A percentile compares a stretch with the other conserved stretches of the same genome.
phyloP scores from a whole-genome alignment of 805 yeast genomes.

The Hanseniaspora nectarophila region DNA sequence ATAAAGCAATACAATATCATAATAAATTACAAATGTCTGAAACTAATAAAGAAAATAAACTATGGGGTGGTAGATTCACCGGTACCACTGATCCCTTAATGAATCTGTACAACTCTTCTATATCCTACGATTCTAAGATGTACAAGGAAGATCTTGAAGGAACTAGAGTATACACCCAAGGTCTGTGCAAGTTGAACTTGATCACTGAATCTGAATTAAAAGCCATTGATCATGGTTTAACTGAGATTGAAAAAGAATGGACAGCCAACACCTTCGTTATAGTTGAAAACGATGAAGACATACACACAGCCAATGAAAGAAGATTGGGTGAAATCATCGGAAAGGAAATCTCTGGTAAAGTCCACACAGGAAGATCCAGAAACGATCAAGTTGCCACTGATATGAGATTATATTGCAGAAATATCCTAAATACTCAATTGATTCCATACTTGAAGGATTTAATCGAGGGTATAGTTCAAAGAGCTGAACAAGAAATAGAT shows the following conservation, averaged over 20 bases:
- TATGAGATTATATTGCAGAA: slow-evolving; percentile 88
- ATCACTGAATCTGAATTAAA: slow-evolving; percentile 58
- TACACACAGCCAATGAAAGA: slow-evolving; percentile 97
- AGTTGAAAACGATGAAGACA: slow-evolving; percentile 67
- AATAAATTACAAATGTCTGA: slow-evolving; percentile 18
- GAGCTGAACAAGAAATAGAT: slow-evolving; percentile 80
- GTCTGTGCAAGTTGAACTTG: slow-evolving; percentile 66
- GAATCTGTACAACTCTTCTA: slow-evolving; percentile 93
- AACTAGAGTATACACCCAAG: slow-evolving; percentile 83
- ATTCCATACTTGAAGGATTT: slow-evolving; percentile 46
- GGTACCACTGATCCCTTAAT: slow-evolving; percentile 94
- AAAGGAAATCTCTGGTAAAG: slow-evolving; percentile 86
- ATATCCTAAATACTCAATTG: slow-evolving; percentile 48
- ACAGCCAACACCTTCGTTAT: slow-evolving; percentile 41
- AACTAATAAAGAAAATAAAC: slow-evolving; percentile 37
- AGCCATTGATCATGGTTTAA: slow-evolving; percentile 77
- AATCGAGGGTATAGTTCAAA: slow-evolving; percentile 51
- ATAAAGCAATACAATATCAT: neutral
- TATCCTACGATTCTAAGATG: slow-evolving; percentile 93
- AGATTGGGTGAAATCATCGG: slow-evolving; percentile 94
- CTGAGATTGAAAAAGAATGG: slow-evolving; percentile 71
- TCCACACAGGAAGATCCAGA: slow-evolving; percentile 98
- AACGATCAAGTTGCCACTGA: slow-evolving; percentile 99
- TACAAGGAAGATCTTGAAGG: slow-evolving; percentile 89
- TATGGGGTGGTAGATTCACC: slow-evolving; percentile 98